Percentiles rank a stretch among this genome's conserved stretches.
phyloP scores from a whole-genome alignment of 2,329 filamentous ascomycete species.

The Trichoderma sp. region DNA sequence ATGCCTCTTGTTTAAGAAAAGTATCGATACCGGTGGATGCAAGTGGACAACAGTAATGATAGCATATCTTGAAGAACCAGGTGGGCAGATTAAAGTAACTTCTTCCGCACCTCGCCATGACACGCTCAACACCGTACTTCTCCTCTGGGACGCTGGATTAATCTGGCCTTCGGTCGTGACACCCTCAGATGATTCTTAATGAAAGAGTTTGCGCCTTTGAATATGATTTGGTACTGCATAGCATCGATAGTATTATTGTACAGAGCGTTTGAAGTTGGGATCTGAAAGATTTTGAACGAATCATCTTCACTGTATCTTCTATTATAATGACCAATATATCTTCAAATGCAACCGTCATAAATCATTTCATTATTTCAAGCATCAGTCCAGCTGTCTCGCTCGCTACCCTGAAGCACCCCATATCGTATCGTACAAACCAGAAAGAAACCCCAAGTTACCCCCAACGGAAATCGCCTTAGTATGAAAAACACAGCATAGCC shows the following conservation, averaged over 20 bases:
- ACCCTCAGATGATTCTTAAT: too few relatives aligned
- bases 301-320: not conserved
- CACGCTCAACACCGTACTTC: not conserved
- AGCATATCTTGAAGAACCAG: not conserved
- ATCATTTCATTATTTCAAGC: not conserved
- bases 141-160: too few relatives aligned
- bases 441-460: not conserved
- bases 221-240: too few relatives aligned
- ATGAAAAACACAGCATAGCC: not conserved
- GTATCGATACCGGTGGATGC: not conserved
- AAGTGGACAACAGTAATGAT: not conserved
- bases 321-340: not conserved
- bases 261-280: too few relatives aligned
- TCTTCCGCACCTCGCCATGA: not conserved
- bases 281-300: too few relatives aligned
- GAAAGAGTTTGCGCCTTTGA: too few relatives aligned
- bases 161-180: too few relatives aligned
- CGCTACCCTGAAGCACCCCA: not conserved
- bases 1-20: not conserved
- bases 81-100: not conserved
- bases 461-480: not conserved
- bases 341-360: not conserved
- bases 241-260: too few relatives aligned
- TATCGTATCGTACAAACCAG: not conserved
- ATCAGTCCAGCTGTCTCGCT: not conserved